Base-by-base conservation (phyloP, 225 moss, liverwort and hornwort species). In the Takakia lepidozioides region DNA sequence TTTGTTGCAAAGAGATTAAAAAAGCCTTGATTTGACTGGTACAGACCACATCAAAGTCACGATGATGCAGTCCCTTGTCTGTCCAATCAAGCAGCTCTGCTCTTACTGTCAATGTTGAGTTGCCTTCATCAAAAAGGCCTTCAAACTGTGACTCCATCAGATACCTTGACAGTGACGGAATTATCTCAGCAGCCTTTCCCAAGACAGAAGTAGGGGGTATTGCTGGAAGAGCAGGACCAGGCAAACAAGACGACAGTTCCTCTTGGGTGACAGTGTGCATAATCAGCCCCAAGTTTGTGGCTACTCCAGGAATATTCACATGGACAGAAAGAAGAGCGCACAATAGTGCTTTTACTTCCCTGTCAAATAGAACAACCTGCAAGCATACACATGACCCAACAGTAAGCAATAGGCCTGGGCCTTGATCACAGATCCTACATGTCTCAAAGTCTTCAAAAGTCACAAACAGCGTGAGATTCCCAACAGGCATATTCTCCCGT, bases 41-140 rank as follows among this genome's bases (percentile, higher is more conserved):
- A 17, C 43, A 19, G n/a, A 50, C 49, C 49, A 50, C 49, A 50
- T 50, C 49, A 27, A 50, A 50, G 29, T 29, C 27, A 29, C 3
- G 49, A 50, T 27, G 11, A 27, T 50, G 24, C 11, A 13, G 10
- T 50, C 10, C 19, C 15, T 50, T 27, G n/a, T 29, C 25, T 50
- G 49, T 50, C 49, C 49, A 50, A 27, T 50, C 49, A 11, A 50
- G 30, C 1, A 50, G 11, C 25, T 50, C 49, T 29, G 49, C 49
- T 29, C 13, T 50, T n/a, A 50, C 49, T 25, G 15, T 17, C 7
- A 2, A 18, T 17, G 13, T 50, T 8, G 15, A 46, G 1, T 4
- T 46, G 14, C 22, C 10, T 11, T 2, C 3, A 16, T 20, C 17
- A 0, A 22, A 46, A 22, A 10, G 10, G 14, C 9, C 20, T 46